Conservation (phyloP, 2,329 filamentous ascomycete species). For the Pyricularia pennisetigena region DNA sequence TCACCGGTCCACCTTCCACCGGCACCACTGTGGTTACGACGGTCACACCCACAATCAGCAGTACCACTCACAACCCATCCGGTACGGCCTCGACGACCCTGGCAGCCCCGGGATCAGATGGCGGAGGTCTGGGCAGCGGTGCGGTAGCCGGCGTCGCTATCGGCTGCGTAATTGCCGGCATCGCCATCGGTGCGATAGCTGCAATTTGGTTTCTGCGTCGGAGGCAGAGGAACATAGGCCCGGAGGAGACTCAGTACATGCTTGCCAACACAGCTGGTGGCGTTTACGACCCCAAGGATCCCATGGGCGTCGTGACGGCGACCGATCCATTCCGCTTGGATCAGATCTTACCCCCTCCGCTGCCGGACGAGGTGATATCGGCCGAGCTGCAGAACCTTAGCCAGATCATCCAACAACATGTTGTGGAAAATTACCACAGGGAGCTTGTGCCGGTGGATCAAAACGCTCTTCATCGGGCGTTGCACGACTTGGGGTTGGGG, state of each 20-base stretch:
- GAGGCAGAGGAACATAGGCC: slow-evolving; percentile 2
- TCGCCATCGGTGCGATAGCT: slow-evolving; percentile 9
- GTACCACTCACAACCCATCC: neutral
- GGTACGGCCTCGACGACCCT: neutral
- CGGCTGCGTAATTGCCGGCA: slow-evolving; percentile 18
- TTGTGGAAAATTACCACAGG: slow-evolving; percentile 27
- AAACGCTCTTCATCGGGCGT: slow-evolving; percentile 12
- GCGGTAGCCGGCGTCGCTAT: slow-evolving; percentile 19
- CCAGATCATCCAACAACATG: slow-evolving; percentile 27
- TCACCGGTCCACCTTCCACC: neutral
- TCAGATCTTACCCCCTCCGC: slow-evolving; percentile 25
- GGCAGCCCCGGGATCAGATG: neutral
- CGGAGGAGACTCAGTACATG: slow-evolving; percentile 3
- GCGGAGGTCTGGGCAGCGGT: slow-evolving; percentile 9
- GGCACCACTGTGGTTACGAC: neutral
- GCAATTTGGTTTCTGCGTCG: slow-evolving; percentile 17
- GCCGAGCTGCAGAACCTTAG: slow-evolving; percentile 22
- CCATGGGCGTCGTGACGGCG: neutral
- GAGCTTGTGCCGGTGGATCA: slow-evolving; percentile 12
- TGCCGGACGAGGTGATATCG: slow-evolving; percentile 24
- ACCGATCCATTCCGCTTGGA: slow-evolving; percentile 12
- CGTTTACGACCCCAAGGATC: neutral
- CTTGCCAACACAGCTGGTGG: neutral
- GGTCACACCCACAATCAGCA: neutral
- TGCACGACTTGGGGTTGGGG: slow-evolving; percentile 18